phyloP scores from a whole-genome alignment of 73 alveolate species.

The Stentor coeruleus region DNA sequence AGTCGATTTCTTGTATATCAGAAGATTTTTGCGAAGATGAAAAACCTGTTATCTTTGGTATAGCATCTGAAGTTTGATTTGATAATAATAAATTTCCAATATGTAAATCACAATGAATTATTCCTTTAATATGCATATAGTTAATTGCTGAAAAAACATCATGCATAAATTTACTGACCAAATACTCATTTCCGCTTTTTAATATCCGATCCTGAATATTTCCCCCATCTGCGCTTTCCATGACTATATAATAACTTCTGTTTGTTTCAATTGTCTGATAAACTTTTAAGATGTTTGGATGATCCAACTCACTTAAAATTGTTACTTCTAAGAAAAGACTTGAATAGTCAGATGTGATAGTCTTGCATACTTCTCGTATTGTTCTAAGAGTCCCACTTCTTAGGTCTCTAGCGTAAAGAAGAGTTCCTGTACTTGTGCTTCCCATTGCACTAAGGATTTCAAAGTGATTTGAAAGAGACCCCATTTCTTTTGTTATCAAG shows the following conservation, averaged over 20 bases:
- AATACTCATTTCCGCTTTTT: background rate
- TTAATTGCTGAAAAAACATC: background rate
- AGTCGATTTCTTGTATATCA: too few species aligned
- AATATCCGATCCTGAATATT: slow-evolving; percentile 30
- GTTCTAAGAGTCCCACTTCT: background rate
- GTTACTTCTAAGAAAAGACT: background rate
- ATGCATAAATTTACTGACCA: background rate
- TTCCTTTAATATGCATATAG: background rate
- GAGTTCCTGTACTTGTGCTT: background rate
- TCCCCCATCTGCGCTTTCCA: slow-evolving; percentile 69
- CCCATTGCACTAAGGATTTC: background rate
- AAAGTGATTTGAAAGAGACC: background rate
- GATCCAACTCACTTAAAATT: slow-evolving; percentile 36
- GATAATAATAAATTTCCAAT: background rate
- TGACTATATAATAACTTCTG: slow-evolving; percentile 67
- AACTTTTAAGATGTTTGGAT: slow-evolving; percentile 83
- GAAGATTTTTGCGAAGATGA: background rate
- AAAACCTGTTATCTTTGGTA: background rate
- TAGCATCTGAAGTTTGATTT: background rate
- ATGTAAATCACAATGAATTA: background rate
- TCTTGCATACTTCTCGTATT: background rate
- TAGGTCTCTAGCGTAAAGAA: background rate
- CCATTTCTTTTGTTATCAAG: background rate
- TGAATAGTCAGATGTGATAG: background rate
- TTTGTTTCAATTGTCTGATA: slow-evolving; percentile 76